phyloP scores from a whole-genome alignment of 129 eudicot species.

The Helichrysum umbraculigerum region DNA sequence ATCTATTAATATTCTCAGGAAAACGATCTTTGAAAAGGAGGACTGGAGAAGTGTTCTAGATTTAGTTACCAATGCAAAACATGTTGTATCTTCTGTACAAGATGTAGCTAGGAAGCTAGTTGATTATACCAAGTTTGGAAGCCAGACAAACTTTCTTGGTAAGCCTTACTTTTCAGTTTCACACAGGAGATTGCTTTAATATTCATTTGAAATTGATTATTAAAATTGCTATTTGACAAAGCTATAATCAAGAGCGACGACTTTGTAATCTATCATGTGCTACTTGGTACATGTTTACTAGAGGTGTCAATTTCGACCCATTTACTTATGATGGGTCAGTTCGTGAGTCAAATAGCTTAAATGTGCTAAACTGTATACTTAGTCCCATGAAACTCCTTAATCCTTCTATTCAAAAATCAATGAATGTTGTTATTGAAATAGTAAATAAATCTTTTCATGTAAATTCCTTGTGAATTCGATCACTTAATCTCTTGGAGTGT shows the following conservation, averaged over 20 bases:
- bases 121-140: conserved; percentile 10
- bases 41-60: conserved; percentile 78
- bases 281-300: neutral
- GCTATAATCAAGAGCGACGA: neutral
- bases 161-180: conserved; percentile 13
- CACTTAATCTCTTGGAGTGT: neutral
- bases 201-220: neutral
- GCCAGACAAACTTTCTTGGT: conserved; percentile 41
- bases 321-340: neutral
- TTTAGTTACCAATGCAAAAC: conserved; percentile 82
- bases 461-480: no score
- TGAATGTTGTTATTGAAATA: no score
- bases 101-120: conserved; percentile 89
- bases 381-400: neutral
- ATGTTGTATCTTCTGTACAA: conserved; percentile 84
- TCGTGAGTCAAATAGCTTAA: neutral
- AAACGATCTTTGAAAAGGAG: conserved; percentile 65
- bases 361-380: neutral
- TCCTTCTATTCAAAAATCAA: neutral
- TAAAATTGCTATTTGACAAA: neutral
- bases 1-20: conserved; percentile 47
- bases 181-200: neutral
- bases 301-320: neutral
- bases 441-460: neutral
- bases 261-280: neutral